Conservation (phyloP, 345 rosid genomes). For the Citrus maxima region DNA sequence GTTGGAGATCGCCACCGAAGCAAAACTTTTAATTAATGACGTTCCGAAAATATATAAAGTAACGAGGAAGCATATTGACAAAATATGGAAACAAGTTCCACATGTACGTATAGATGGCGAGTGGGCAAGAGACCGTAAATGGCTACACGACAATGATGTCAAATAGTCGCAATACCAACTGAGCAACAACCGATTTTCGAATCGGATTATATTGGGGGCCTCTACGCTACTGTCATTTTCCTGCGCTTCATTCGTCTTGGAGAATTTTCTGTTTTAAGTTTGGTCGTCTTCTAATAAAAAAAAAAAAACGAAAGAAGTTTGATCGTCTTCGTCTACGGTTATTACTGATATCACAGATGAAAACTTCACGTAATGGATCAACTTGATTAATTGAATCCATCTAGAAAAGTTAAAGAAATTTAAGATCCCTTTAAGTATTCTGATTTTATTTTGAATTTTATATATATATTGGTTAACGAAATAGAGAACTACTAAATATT, state of each 20-base stretch:
- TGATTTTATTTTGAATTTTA: no score
- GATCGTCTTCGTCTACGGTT: no score
- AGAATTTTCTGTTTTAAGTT: background rate
- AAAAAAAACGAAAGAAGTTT: no score
- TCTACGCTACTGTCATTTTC: background rate
- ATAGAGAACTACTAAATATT: background rate
- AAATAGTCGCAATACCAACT: background rate
- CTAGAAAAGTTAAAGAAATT: no score
- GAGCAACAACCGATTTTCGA: background rate
- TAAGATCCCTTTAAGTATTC: no score
- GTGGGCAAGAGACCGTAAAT: no score
- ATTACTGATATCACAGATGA: background rate
- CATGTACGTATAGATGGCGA: background rate
- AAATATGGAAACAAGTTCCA: background rate
- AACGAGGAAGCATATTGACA: background rate
- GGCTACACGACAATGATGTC: no score
- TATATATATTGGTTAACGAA: background rate
- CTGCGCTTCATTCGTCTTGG: no score
- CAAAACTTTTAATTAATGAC: slow-evolving; percentile 9
- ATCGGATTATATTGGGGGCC: no score
- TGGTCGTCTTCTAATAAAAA: background rate
- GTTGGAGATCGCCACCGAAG: background rate
- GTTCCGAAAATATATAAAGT: background rate
- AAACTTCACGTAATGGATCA: background rate
- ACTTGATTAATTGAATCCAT: background rate